Conservation (phyloP, 768 basidiomycete genomes). For the Rhizopogon salebrosus region DNA sequence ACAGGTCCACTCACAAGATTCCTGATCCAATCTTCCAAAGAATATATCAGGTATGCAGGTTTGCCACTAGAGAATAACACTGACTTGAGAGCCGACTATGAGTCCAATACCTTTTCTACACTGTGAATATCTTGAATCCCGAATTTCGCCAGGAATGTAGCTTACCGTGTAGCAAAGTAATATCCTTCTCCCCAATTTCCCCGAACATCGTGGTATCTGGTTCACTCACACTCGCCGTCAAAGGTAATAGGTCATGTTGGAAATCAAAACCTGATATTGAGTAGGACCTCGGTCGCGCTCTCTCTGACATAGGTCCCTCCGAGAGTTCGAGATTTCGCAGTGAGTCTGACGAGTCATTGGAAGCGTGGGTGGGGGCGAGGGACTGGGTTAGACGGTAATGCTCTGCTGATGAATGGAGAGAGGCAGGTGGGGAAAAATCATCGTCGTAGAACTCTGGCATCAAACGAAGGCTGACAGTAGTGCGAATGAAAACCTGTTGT, state of each 20-base stretch:
- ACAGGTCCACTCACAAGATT: constrained; percentile 63
- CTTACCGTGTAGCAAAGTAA: constrained; percentile 74
- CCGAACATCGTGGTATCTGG: constrained; percentile 41
- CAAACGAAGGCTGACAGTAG: neutral
- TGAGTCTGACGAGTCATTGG: constrained; percentile 62
- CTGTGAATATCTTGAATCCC: constrained; percentile 21
- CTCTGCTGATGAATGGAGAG: constrained; percentile 10
- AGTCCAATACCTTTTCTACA: constrained; percentile 61
- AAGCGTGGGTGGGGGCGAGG: neutral
- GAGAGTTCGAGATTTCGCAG: constrained; percentile 76
- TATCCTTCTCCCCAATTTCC: constrained; percentile 60
- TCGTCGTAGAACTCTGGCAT: neutral
- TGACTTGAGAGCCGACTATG: constrained; percentile 76
- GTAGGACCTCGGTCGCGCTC: constrained; percentile 47
- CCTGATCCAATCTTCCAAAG: constrained; percentile 75
- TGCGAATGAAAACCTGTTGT: neutral
- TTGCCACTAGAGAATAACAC: neutral
- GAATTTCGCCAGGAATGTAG: neutral
- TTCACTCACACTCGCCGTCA: constrained; percentile 74
- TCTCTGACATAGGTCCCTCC: constrained; percentile 45
- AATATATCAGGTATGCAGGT: neutral
- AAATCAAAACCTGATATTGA: constrained; percentile 78
- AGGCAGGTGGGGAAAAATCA: constrained; percentile 11
- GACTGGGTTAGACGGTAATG: constrained; percentile 6
- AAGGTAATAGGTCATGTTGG: constrained; percentile 68